Base-by-base conservation (phyloP, 2,329 filamentous ascomycete species). In the Aureobasidium musti region DNA sequence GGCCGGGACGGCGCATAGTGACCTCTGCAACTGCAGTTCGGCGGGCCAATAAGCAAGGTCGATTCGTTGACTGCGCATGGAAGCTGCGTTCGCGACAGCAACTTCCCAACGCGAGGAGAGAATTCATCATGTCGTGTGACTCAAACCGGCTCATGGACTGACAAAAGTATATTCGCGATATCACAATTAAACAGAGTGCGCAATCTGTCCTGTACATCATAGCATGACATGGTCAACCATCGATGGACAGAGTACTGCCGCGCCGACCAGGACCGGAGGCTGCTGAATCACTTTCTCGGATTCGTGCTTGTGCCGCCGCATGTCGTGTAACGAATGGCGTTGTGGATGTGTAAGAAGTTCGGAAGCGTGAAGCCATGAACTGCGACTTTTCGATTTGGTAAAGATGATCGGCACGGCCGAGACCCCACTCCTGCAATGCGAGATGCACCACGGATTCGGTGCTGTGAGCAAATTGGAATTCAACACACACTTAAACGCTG, bases 1-100 rank as follows among this genome's bases (percentile, higher is more conserved):
- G 57, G 43, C 14, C 19, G 57, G n/a, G 11, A 37, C n/a, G 57
- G 57, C 43, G 57, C 57, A 61, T 61, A 21, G 26, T 37, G 43
- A 33, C 37, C 14, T 59, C 39, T 23, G 39, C 26, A 41, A 45
- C 39, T 45, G 39, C 54, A 59, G 21, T 33, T 33, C 30, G 26
- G 54, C 54, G 54, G 26, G 57, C 57, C 57, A 61, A 61, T 61
- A 8, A 43, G 26, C 37, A 28, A 45, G 39, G 26, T 30, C 17
- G 26, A 59, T 6, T n/a, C 37, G 21, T 26, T 33, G 39, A 59
- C 17, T 37, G n/a, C 28, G 28, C 57, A 49, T 61, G 57, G 57
- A 61, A 61, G 41, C 10, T 49, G 57, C 57, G 30, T 47, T 43
- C 43, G 57, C n/a, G 26, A 45, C 26, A 23, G 28, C n/a, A 26